phyloP scores from a whole-genome alignment of 768 basidiomycete species.

The Boletus rex-veris region DNA sequence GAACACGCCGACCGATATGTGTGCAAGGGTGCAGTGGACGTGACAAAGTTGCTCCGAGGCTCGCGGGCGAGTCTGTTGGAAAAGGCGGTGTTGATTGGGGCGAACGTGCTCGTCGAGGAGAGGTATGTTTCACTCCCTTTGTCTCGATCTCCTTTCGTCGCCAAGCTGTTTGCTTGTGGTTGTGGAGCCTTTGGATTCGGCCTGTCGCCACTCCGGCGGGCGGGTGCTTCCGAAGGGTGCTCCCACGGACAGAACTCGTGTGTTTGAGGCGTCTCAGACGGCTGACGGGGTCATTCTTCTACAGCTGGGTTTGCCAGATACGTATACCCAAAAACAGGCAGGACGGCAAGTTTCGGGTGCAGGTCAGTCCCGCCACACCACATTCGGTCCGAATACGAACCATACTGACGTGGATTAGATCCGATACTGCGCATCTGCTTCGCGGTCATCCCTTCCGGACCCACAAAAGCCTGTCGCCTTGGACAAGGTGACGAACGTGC shows the following conservation, averaged over 20 bases:
- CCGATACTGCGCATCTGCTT: conserved; percentile 57
- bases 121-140: conserved; percentile 43
- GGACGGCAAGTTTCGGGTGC: conserved; percentile 55
- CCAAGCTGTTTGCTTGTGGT: background rate
- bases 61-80: conserved; percentile 51
- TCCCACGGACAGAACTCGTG: background rate
- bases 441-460: conserved; percentile 49
- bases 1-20: conserved; percentile 45
- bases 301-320: conserved; percentile 65
- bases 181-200: background rate
- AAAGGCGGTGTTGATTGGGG: conserved; percentile 46
- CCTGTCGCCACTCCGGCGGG: background rate
- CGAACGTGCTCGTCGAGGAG: conserved; percentile 65
- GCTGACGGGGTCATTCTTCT: background rate
- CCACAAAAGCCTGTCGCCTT: conserved; percentile 61
- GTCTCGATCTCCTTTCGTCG: background rate
- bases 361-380: conserved; percentile 38
- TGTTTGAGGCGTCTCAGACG: background rate
- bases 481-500: conserved; percentile 56
- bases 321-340: conserved; percentile 47
- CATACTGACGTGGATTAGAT: conserved; percentile 40
- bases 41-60: conserved; percentile 51
- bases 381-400: background rate
- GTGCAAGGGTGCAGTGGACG: conserved; percentile 63
- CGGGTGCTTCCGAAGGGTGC: background rate